These are phyloP conservation scores for Colletotrichum sp. DNA, from an alignment of 2,329 filamentous ascomycete genomes.

Conservation along the genomic window DNA sequence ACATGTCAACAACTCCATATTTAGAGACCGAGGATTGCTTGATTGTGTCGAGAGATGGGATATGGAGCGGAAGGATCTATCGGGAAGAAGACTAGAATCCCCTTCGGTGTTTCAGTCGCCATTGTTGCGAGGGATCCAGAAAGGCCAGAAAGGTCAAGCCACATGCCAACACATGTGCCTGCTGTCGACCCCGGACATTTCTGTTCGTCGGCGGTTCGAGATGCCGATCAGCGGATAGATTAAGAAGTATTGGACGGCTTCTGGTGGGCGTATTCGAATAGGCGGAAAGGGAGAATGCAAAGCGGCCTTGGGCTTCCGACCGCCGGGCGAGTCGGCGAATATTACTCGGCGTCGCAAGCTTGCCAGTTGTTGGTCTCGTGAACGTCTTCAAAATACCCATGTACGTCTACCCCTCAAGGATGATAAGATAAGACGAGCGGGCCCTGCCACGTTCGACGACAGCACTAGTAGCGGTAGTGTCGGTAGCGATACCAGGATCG, in stretches of 20 bases:
- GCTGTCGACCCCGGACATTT: background rate
- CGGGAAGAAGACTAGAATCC: background rate
- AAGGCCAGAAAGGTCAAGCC: background rate
- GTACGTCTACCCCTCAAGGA: background rate
- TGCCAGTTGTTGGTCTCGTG: background rate
- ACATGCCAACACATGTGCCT: background rate
- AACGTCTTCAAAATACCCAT: background rate
- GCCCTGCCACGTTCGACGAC: background rate
- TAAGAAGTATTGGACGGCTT: background rate
- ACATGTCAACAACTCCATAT: background rate
- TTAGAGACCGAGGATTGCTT: background rate
- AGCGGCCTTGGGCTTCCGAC: background rate
- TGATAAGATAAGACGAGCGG: slow-evolving; percentile 9
- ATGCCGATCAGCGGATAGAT: background rate
- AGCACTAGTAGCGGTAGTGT: background rate
- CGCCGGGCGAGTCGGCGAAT: background rate
- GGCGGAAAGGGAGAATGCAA: background rate
- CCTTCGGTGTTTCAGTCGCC: background rate
- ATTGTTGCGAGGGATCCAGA: background rate
- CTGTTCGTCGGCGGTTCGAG: background rate
- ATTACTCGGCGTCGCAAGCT: background rate
- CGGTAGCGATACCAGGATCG: background rate
- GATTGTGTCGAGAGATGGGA: background rate
- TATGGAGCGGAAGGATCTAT: background rate
- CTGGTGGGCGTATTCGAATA: background rate